phyloP scores from a whole-genome alignment of 208 protist genomes.

The Leishmania gerbilli region DNA sequence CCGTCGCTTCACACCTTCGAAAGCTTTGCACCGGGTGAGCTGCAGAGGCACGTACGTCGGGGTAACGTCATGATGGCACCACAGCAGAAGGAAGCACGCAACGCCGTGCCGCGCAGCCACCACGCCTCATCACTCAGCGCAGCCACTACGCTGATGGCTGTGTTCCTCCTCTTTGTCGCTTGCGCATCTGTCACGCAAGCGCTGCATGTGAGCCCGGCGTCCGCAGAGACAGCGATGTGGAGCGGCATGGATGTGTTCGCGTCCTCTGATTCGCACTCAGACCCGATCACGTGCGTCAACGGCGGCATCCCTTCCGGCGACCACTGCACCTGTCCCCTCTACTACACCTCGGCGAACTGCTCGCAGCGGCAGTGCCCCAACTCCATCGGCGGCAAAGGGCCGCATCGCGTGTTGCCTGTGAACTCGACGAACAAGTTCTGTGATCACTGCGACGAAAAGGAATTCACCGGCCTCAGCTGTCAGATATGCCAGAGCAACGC shows the following conservation, averaged over 20 bases:
- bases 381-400: slow-evolving; percentile 43
- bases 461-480: slow-evolving; percentile 69
- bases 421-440: slow-evolving; percentile 49
- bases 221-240: background rate
- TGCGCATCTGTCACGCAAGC: background rate
- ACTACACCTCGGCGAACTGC: slow-evolving; percentile 57
- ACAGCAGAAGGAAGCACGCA: background rate
- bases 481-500: slow-evolving; percentile 62
- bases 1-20: background rate
- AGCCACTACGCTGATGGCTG: background rate
- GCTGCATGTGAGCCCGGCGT: background rate
- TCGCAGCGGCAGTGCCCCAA: slow-evolving; percentile 65
- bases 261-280: background rate
- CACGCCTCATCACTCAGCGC: background rate
- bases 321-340: slow-evolving; percentile 63
- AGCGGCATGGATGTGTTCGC: background rate
- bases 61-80: background rate
- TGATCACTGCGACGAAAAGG: slow-evolving; percentile 36
- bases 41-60: background rate
- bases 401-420: slow-evolving; percentile 38
- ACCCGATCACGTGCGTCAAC: slow-evolving; percentile 45
- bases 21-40: background rate
- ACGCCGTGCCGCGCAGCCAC: background rate
- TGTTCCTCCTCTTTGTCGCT: background rate
- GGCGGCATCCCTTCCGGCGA: slow-evolving; percentile 37